phyloP scores from a whole-genome alignment of 2,329 filamentous ascomycete genomes.

The Xylariaceae sp. region DNA sequence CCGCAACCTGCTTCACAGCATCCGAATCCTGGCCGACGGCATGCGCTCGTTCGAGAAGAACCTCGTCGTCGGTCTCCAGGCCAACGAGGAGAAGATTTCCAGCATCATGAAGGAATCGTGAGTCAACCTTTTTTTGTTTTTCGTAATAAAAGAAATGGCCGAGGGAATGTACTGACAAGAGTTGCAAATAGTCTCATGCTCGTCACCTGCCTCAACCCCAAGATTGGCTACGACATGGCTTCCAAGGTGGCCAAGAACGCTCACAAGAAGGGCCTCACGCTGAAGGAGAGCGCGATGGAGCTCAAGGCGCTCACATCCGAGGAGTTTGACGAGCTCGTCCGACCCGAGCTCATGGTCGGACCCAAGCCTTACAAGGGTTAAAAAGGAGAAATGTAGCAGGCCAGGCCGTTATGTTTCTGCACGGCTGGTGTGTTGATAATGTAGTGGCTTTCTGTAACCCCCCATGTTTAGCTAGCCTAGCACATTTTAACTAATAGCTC shows the following conservation, averaged over 20 bases:
- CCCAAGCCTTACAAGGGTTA: slow-evolving; percentile 60
- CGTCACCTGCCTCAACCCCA: slow-evolving; percentile 94
- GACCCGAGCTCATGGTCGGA: slow-evolving; percentile 90
- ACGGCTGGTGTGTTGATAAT: too few relatives aligned
- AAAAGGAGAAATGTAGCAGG: too few relatives aligned
- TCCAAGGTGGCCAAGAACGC: slow-evolving; percentile 97
- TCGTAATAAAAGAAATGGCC: too few relatives aligned
- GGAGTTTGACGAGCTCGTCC: slow-evolving; percentile 86
- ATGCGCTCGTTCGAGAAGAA: slow-evolving; percentile 97
- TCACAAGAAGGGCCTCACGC: slow-evolving; percentile 93
- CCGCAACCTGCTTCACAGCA: slow-evolving; percentile 88
- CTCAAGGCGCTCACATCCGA: slow-evolving; percentile 80
- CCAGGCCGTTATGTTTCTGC: too few relatives aligned
- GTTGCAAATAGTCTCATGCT: slow-evolving; percentile 96
- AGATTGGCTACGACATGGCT: slow-evolving; percentile 96
- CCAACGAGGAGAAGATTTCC: slow-evolving; percentile 88
- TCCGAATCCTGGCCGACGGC: slow-evolving; percentile 79
- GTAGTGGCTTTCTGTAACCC: too few relatives aligned
- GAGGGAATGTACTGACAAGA: too few relatives aligned
- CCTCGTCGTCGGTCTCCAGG: slow-evolving; percentile 78
- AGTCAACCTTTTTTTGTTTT: too few relatives aligned
- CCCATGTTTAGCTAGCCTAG: too few relatives aligned
- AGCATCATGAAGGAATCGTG: slow-evolving; percentile 92
- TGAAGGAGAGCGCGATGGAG: slow-evolving; percentile 92
- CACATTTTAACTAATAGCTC: neutral